Evolutionary conservation across 2,329 filamentous ascomycete genomes (phyloP), one percentile per base, ranked within the genome.

Genomic region (Fusarium concolor): DNA sequence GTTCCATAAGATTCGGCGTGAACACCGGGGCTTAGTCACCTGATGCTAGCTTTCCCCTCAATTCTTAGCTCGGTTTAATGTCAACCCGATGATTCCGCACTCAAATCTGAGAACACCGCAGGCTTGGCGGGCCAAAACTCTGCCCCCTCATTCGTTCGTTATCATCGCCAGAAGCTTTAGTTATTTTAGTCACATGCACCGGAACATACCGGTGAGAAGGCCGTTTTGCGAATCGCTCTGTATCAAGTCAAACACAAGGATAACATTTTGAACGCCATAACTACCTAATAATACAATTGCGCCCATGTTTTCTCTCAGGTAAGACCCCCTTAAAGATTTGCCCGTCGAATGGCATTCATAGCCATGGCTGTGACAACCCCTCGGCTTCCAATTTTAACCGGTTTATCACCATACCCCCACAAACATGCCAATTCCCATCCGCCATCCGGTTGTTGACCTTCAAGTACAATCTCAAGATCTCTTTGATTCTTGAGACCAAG

Each of bases 281-380:
- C 22, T 24, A 24, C 22, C 22, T 24, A 24, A 24, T 24, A 24
- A 24, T 24, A 24, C 22, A 4, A 24, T 24, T 24, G 6, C 6
- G 22, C 6, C 22, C 22, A 24, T 24, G n/a, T n/a, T n/a, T n/a
- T n/a, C n/a, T n/a, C n/a, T n/a, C n/a, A n/a, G n/a, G n/a, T n/a
- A n/a, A n/a, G n/a, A n/a, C 22, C 22, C 6, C 22, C 22, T 31
- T 10, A 45, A 2, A 14, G 5, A 8, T 6, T 18, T 15, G 39
- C 24, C 5, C 20, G 26, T 3, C 18, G 42, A n/a, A 65, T 65
- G 7, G 55, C 61, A 28, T 44, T 46, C 39, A 61, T 26, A 2
- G 54, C 61, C 55, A 65, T 60, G 5, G 49, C 49, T 6, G 55
- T 47, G 1, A 65, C 37, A 20, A 65, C 54, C 17, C 49, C 47